A percentile compares a stretch with the other conserved stretches of the same genome.
These are phyloP conservation scores for Annulohypoxylon maeteangense DNA, from an alignment of 495 filamentous ascomycete species.

Conservation along the genomic window DNA sequence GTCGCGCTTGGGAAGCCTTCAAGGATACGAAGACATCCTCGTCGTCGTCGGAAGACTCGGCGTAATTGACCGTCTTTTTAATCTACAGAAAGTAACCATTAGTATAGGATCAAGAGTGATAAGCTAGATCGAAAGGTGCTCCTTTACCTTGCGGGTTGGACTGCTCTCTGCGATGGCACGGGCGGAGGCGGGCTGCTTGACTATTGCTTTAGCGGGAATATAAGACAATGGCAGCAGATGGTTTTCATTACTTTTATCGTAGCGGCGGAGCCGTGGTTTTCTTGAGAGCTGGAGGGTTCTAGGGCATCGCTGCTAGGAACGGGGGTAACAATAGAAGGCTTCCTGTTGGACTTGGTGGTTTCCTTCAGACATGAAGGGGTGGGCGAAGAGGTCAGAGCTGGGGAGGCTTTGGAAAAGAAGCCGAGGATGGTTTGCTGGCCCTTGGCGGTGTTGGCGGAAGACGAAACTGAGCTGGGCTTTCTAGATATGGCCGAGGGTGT, in stretches of 20 bases:
- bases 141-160: conserved; percentile 67
- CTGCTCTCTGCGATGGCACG: conserved; percentile 58
- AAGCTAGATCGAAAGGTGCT: neutral
- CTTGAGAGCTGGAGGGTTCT: conserved; percentile 67
- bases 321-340: conserved; percentile 70
- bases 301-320: conserved; percentile 80
- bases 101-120: conserved; percentile 1
- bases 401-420: conserved; percentile 77
- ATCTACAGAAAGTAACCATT: conserved; percentile 48
- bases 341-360: conserved; percentile 56
- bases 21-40: conserved; percentile 65
- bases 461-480: conserved; percentile 48
- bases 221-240: conserved; percentile 50
- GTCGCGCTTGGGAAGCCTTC: conserved; percentile 45
- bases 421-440: conserved; percentile 85
- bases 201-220: conserved; percentile 52
- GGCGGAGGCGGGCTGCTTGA: conserved; percentile 44
- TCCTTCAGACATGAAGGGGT: conserved; percentile 56
- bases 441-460: conserved; percentile 60
- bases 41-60: conserved; percentile 71
- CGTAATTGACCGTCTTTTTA: conserved; percentile 70
- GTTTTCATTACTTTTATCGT: conserved; percentile 58
- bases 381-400: conserved; percentile 38
- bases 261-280: conserved; percentile 55
- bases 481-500: conserved; percentile 53